Evolutionary conservation across 176 grass and related monocot species (phyloP), one percentile per base, ranked within the genome.

Genomic region (Neostapfia colusana): DNA sequence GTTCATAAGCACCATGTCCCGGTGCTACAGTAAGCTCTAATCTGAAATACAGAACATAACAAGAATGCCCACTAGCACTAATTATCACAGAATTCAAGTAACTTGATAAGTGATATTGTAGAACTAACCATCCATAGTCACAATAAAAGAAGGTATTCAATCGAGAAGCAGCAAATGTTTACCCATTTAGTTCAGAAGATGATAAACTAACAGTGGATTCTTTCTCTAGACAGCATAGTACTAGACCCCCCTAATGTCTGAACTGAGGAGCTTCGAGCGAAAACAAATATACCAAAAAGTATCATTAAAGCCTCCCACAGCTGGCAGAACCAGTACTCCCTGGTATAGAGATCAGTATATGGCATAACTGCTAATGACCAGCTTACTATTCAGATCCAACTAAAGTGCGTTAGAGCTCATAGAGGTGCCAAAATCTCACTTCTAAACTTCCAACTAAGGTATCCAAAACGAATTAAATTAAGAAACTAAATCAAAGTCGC

Each of bases 71-170:
- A 35, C 27, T 39, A 57, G 26, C 27, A 74, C 18, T 9, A 40
- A 73, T 62, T 39, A 75, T 81, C 55, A 58, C 11, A 67, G 15
- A 10, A 63, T 70, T 35, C 18, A 74, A 54, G 50, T 31, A 54
- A 40, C 4, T 60, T 40, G 42, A 28, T 63, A 43, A 50, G 34
- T 69, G 17, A 44, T 58, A 69, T 59, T 23, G 23, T 67, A 81
- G 37, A 63, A 81, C 35, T 41, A 81, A 63, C 51, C 31, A 74
- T 67, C 50, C 28, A 40, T 2, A 50, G 49, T 21, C 17, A 59
- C 23, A 49, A 20, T 2, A 73, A 74, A 50, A 61, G 23, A 60
- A 75, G 21, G 23, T 42, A 58, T 39, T 71, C n/a, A 14, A 13
- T 2, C 20, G 39, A 70, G 14, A 45, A 25, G 34, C 49, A 23